Evolutionary conservation across 2,329 filamentous ascomycete genomes (phyloP).

Genomic region (Diaporthe citriasiana): DNA sequence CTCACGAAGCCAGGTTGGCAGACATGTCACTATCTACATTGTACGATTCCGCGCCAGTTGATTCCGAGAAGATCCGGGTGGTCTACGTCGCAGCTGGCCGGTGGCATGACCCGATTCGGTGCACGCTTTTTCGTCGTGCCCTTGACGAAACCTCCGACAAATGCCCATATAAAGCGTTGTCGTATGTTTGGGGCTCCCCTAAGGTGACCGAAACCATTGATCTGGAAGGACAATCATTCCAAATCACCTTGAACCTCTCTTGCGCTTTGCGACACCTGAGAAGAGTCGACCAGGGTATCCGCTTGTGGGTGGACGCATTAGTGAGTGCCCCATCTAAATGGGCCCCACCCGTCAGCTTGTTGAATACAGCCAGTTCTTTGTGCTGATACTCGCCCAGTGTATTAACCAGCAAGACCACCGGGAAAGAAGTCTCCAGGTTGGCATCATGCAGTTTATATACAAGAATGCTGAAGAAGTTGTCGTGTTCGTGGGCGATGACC

Average conservation of each 20-base stretch:
- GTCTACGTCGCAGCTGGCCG: conserved; percentile 12
- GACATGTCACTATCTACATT: background rate
- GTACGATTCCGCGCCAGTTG: background rate
- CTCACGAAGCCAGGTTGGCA: too few species aligned
- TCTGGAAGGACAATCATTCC: background rate
- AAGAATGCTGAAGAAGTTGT: conserved; percentile 15
- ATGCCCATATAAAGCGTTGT: conserved; percentile 20
- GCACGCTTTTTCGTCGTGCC: background rate
- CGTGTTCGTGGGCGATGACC: conserved; percentile 39
- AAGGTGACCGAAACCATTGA: background rate
- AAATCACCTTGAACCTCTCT: conserved; percentile 28
- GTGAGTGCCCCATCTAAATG: background rate
- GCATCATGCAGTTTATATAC: conserved; percentile 34
- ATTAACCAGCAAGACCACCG: conserved; percentile 29
- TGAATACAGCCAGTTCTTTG: background rate
- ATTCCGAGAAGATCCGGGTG: background rate
- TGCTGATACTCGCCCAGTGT: background rate
- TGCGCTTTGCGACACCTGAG: conserved; percentile 20
- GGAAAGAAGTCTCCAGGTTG: conserved; percentile 17
- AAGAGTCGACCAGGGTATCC: background rate
- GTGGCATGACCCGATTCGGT: conserved; percentile 27
- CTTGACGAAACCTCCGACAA: background rate
- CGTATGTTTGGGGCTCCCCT: conserved; percentile 24
- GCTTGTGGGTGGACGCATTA: conserved; percentile 30
- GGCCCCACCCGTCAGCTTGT: background rate